Evolutionary conservation across 768 basidiomycete genomes (phyloP).

Genomic region (Tephrocybe sp.): DNA sequence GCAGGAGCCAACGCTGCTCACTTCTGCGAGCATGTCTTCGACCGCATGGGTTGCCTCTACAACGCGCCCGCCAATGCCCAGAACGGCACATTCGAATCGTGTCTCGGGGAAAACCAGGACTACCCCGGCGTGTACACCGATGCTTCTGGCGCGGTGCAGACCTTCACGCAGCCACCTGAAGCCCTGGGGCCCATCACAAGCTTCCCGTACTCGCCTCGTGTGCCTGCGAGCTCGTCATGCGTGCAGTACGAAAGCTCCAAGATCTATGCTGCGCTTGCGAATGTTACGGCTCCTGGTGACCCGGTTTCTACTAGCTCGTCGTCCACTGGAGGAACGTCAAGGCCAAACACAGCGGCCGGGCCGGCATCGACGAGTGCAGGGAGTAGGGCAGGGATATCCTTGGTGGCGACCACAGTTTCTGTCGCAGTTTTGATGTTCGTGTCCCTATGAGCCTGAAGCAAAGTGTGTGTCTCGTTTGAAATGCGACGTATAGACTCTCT

Average conservation of each 20-base stretch:
- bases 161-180: slow-evolving; percentile 46
- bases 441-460: neutral
- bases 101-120: slow-evolving; percentile 51
- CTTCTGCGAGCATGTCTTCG: slow-evolving; percentile 61
- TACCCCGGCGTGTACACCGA: slow-evolving; percentile 23
- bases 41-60: slow-evolving; percentile 60
- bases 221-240: slow-evolving; percentile 42
- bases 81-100: slow-evolving; percentile 51
- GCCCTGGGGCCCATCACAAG: slow-evolving; percentile 38
- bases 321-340: neutral
- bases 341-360: neutral
- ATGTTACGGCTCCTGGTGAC: slow-evolving; percentile 17
- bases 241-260: slow-evolving; percentile 12
- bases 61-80: slow-evolving; percentile 59
- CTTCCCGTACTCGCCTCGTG: slow-evolving; percentile 40
- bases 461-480: no score
- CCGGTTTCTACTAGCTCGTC: slow-evolving; percentile 4
- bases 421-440: neutral
- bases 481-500: no score
- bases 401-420: neutral
- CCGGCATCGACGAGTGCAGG: slow-evolving; percentile 4
- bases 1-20: slow-evolving; percentile 37
- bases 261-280: slow-evolving; percentile 17
- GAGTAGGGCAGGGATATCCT: neutral
- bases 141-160: slow-evolving; percentile 17